phyloP scores from a whole-genome alignment of 139 green algal species.

The Penium margaritaceum region DNA sequence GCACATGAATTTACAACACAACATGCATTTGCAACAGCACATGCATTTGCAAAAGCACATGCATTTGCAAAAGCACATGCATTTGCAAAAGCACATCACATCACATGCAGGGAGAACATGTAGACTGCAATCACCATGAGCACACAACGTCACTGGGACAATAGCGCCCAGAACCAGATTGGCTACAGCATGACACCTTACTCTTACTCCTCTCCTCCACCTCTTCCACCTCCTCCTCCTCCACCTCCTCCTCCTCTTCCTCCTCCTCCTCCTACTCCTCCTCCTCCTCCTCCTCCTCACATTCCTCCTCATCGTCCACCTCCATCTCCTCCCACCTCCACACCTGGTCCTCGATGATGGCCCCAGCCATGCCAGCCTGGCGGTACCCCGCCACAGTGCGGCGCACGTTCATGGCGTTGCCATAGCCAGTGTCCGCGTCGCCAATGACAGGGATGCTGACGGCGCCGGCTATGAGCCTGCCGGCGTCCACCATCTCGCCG shows the following conservation, averaged over 20 bases:
- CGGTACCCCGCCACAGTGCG: slow-evolving; percentile 78
- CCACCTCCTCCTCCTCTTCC: background rate
- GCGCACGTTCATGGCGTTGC: slow-evolving; percentile 90
- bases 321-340: background rate
- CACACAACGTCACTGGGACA: no score
- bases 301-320: background rate
- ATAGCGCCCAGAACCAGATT: no score
- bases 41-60: no score
- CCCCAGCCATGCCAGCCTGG: slow-evolving; percentile 69
- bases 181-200: no score
- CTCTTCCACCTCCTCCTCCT: background rate
- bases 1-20: no score
- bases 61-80: no score
- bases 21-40: no score
- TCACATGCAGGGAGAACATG: no score
- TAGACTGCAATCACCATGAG: no score
- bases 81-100: no score
- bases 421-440: slow-evolving; percentile 92
- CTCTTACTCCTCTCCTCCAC: no score
- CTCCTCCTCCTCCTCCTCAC: background rate
- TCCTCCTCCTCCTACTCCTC: background rate
- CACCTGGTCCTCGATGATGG: slow-evolving; percentile 84
- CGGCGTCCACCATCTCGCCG: slow-evolving; percentile 40
- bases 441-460: slow-evolving; percentile 73
- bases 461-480: slow-evolving; percentile 8